phyloP scores from a whole-genome alignment of 495 filamentous ascomycete genomes.

The Aspergillus coremiiformis region DNA sequence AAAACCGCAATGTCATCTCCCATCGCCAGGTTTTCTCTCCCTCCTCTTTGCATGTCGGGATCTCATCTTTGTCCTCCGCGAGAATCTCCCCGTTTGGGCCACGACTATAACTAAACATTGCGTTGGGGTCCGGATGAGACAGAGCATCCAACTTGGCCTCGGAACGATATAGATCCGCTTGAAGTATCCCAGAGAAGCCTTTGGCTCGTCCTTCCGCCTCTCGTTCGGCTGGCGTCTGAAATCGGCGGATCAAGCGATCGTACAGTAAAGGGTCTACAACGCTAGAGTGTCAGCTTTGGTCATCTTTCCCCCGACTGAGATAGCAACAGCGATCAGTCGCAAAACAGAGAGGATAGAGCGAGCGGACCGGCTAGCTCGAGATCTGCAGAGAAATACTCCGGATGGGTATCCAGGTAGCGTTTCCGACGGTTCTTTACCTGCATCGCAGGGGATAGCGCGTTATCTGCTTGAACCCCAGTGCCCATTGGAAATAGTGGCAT shows the following conservation, averaged over 20 bases:
- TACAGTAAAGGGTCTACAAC: constrained; percentile 67
- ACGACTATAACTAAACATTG: constrained; percentile 40
- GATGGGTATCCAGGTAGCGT: constrained; percentile 55
- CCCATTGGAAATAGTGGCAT: constrained; percentile 39
- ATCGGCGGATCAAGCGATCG: constrained; percentile 70
- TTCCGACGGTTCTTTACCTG: constrained; percentile 56
- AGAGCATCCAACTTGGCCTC: constrained; percentile 66
- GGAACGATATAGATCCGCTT: constrained; percentile 62
- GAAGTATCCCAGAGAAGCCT: constrained; percentile 66
- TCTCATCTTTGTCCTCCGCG: constrained; percentile 49
- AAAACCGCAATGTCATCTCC: constrained; percentile 62
- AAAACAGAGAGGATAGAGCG: constrained; percentile 26
- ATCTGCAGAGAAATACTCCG: constrained; percentile 55
- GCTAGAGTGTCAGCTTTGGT: constrained; percentile 25
- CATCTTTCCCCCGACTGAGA: constrained; percentile 2
- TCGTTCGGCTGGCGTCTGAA: constrained; percentile 65
- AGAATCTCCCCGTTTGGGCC: constrained; percentile 49
- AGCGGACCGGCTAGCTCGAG: constrained; percentile 59
- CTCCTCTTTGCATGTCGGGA: constrained; percentile 54
- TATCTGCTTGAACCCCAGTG: too few relatives aligned
- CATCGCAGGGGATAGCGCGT: constrained; percentile 13
- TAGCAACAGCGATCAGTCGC: constrained; percentile 4
- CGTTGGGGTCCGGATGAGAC: constrained; percentile 45
- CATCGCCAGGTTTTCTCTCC: constrained; percentile 57
- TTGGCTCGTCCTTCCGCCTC: constrained; percentile 62